A percentile compares a stretch with the other conserved stretches of the same genome.
phyloP scores from a whole-genome alignment of 148 eudicot genomes.

The Agrostemma githago region DNA sequence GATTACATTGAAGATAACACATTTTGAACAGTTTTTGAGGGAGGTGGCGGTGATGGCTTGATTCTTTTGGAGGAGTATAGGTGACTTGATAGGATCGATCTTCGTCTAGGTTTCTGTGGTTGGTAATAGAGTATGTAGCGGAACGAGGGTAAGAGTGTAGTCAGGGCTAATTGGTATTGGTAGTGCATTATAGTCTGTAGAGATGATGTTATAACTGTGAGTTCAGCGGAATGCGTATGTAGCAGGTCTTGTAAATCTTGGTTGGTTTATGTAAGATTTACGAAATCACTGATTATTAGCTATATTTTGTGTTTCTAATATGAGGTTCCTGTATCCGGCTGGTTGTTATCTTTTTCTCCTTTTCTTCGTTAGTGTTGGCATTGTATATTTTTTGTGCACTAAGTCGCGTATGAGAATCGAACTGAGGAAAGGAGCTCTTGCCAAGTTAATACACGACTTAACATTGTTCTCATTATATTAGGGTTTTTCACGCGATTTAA shows the following conservation, averaged over 20 bases:
- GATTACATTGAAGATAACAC: slow-evolving; percentile 6
- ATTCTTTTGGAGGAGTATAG: slow-evolving; percentile 12
- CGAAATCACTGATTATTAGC: neutral
- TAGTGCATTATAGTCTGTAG: slow-evolving; percentile 16
- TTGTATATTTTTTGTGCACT: neutral
- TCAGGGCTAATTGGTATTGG: neutral
- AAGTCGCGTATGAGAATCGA: too few relatives aligned
- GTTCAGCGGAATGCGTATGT: slow-evolving; percentile 14
- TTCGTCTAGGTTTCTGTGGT: slow-evolving; percentile 2
- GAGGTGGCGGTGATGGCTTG: slow-evolving; percentile 3
- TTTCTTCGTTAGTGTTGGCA: neutral
- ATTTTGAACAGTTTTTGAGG: slow-evolving; percentile 15
- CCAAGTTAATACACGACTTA: too few relatives aligned
- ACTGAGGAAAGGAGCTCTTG: too few relatives aligned
- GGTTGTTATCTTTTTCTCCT: neutral
- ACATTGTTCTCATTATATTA: too few relatives aligned
- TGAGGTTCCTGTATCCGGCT: neutral
- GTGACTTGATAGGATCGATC: neutral
- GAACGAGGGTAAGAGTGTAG: neutral
- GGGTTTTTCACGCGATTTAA: too few relatives aligned
- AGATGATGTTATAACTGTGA: slow-evolving; percentile 6
- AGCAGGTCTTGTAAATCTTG: neutral
- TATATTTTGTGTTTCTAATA: too few relatives aligned
- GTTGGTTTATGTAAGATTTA: neutral
- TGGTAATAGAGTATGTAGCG: slow-evolving; percentile 8